Conservation (phyloP, 495 filamentous ascomycete genomes). For the Annulohypoxylon stygium region DNA sequence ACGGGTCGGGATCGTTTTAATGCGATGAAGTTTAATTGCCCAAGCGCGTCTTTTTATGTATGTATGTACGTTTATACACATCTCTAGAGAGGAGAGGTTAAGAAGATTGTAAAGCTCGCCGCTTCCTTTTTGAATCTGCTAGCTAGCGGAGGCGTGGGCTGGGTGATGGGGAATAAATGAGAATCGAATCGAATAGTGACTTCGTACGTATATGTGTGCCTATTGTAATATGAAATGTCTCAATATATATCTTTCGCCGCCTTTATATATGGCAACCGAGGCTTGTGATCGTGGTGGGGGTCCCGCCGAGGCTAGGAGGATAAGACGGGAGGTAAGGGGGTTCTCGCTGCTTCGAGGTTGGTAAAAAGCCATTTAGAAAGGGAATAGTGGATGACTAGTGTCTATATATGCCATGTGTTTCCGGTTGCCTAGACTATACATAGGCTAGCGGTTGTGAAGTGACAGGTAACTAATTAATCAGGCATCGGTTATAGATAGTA, state of each 20-base stretch:
- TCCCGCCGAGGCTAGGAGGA: background rate
- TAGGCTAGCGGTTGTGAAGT: background rate
- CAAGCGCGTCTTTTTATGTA: slow-evolving; percentile 24
- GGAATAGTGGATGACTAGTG: background rate
- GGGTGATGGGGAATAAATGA: background rate
- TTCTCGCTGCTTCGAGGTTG: background rate
- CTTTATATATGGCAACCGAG: background rate
- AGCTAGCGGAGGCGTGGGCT: background rate
- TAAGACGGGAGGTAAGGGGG: background rate
- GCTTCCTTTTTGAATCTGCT: background rate
- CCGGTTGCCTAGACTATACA: background rate
- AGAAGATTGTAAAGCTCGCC: slow-evolving; percentile 8
- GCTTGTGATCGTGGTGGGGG: background rate
- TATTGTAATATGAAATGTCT: background rate
- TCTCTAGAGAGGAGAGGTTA: slow-evolving; percentile 1
- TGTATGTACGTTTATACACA: slow-evolving; percentile 8
- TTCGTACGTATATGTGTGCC: background rate
- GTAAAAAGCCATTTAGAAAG: background rate
- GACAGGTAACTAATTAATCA: background rate
- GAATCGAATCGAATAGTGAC: background rate
- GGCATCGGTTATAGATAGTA: background rate
- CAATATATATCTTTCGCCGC: background rate
- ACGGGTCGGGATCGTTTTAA: background rate
- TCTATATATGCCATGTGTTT: background rate
- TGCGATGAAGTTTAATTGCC: slow-evolving; percentile 4